Conservation (phyloP, 2,329 filamentous ascomycete species). For the Sporothrix brasiliensis region DNA sequence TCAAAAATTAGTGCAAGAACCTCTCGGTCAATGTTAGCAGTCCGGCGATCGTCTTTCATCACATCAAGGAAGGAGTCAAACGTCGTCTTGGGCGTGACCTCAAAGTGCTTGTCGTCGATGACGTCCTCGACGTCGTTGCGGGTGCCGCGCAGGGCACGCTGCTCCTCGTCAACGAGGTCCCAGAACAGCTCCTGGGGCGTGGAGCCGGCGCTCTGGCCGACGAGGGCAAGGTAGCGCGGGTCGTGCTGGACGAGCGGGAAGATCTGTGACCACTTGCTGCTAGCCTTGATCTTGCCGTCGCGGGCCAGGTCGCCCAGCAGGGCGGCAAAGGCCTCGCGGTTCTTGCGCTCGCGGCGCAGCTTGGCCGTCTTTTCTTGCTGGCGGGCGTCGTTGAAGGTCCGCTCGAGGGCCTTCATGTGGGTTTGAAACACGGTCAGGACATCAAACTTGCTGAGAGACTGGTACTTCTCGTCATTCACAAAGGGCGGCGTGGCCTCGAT, state of each 20-base stretch:
- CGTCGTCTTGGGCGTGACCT: slow-evolving; percentile 82
- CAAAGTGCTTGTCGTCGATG: slow-evolving; percentile 88
- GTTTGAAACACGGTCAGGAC: slow-evolving; percentile 91
- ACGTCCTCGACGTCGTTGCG: slow-evolving; percentile 86
- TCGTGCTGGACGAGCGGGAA: slow-evolving; percentile 76
- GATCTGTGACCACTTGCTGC: slow-evolving; percentile 86
- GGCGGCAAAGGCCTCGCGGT: slow-evolving; percentile 76
- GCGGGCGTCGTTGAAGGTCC: slow-evolving; percentile 84
- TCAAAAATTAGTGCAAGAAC: slow-evolving; percentile 81
- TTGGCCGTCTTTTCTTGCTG: slow-evolving; percentile 85
- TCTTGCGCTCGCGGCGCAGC: slow-evolving; percentile 79
- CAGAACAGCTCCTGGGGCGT: slow-evolving; percentile 91
- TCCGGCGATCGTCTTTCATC: slow-evolving; percentile 83
- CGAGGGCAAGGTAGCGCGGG: slow-evolving; percentile 77
- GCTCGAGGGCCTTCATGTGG: slow-evolving; percentile 90
- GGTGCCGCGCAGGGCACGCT: slow-evolving; percentile 77
- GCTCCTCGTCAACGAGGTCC: slow-evolving; percentile 93
- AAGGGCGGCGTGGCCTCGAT: slow-evolving; percentile 78
- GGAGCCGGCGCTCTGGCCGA: slow-evolving; percentile 76
- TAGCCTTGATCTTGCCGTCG: slow-evolving; percentile 82
- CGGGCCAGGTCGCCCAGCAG: slow-evolving; percentile 74
- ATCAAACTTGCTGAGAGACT: slow-evolving; percentile 82
- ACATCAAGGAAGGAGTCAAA: slow-evolving; percentile 84
- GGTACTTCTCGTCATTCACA: slow-evolving; percentile 71
- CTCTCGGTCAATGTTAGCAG: slow-evolving; percentile 81